Evolutionary conservation across 768 basidiomycete genomes (phyloP).

Genomic region (Suillus cothurnatus): DNA sequence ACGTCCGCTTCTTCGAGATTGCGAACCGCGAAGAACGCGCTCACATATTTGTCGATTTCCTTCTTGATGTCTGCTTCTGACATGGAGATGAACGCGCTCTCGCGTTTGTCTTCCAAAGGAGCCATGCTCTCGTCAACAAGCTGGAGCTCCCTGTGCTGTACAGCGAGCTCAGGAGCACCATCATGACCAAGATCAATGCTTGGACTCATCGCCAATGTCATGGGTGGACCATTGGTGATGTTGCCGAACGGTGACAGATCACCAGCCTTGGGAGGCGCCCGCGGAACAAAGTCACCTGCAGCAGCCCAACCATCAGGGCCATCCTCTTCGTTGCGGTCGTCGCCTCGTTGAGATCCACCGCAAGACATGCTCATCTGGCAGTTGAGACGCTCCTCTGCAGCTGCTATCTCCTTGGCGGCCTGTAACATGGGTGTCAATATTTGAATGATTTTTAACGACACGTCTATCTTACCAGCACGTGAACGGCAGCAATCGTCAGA

Average conservation of each 20-base stretch:
- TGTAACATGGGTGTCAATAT: slow-evolving; percentile 31
- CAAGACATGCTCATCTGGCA: slow-evolving; percentile 82
- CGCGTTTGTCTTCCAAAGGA: slow-evolving; percentile 52
- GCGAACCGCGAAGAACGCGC: slow-evolving; percentile 86
- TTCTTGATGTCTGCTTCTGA: slow-evolving; percentile 67
- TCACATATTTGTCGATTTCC: slow-evolving; percentile 78
- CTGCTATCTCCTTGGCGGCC: slow-evolving; percentile 83
- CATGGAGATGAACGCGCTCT: slow-evolving; percentile 47
- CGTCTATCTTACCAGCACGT: slow-evolving; percentile 65
- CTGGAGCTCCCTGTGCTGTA: slow-evolving; percentile 68
- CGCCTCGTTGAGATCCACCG: slow-evolving; percentile 51
- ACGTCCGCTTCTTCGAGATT: slow-evolving; percentile 86
- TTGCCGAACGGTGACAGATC: slow-evolving; percentile 89
- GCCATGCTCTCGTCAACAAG: slow-evolving; percentile 54
- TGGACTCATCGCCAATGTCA: slow-evolving; percentile 85
- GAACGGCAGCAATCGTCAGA: slow-evolving; percentile 85
- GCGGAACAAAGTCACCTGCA: slow-evolving; percentile 30
- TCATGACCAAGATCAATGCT: slow-evolving; percentile 51
- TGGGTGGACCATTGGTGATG: slow-evolving; percentile 68
- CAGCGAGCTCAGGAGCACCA: slow-evolving; percentile 47
- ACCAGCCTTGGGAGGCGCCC: slow-evolving; percentile 75
- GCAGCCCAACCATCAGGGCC: slow-evolving; percentile 91
- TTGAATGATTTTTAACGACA: background rate
- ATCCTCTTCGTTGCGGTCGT: slow-evolving; percentile 61
- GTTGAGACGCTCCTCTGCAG: slow-evolving; percentile 56